Evolutionary conservation across 768 basidiomycete genomes (phyloP).

Genomic region (Tephrocybe sp.): DNA sequence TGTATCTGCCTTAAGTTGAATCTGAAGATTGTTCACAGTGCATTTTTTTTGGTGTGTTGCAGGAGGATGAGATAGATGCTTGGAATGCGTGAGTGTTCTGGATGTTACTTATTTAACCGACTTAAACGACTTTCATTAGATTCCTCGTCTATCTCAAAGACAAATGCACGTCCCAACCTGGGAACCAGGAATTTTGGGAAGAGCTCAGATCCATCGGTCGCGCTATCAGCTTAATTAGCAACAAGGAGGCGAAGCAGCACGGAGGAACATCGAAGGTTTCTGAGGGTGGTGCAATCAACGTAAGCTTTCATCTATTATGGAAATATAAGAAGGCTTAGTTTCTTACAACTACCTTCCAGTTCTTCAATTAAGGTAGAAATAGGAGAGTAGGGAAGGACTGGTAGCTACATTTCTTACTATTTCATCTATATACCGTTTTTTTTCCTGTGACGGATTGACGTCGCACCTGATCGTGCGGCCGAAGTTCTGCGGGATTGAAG

Average conservation of each 20-base stretch:
- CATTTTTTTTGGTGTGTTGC: neutral
- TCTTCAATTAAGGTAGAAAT: no score
- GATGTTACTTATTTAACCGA: neutral
- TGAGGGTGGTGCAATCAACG: conserved; percentile 53
- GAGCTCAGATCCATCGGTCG: conserved; percentile 49
- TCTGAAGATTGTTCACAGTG: neutral
- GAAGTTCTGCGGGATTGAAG: no score
- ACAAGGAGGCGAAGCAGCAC: conserved; percentile 55
- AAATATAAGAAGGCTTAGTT: no score
- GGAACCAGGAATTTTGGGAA: conserved; percentile 70
- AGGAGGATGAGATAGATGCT: conserved; percentile 82
- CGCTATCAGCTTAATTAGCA: conserved; percentile 58
- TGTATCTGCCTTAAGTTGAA: conserved; percentile 14
- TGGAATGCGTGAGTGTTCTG: conserved; percentile 67
- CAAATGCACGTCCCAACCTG: conserved; percentile 50
- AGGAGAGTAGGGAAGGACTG: no score
- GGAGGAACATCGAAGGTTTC: conserved; percentile 57
- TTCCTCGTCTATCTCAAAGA: conserved; percentile 60
- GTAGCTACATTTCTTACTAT: no score
- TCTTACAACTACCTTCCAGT: no score
- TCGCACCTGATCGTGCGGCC: no score
- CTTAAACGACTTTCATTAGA: conserved; percentile 29
- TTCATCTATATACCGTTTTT: no score
- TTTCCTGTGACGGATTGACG: no score
- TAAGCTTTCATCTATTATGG: no score